Evolutionary conservation across 768 basidiomycete species (phyloP).

Genomic region (Kwoniella mangroviensis): DNA sequence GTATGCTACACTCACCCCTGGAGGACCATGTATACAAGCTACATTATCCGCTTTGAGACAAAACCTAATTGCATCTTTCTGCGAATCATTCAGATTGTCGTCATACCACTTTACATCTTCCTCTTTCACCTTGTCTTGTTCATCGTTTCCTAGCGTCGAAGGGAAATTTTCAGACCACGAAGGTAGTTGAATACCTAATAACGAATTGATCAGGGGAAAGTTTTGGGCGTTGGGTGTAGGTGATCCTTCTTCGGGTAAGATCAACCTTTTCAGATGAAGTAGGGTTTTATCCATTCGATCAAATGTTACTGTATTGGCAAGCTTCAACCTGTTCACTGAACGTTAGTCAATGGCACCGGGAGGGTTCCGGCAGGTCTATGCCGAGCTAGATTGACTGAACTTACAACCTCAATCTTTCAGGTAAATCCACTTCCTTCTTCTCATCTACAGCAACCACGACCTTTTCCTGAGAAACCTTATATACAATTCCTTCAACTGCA

Average conservation of each 20-base stretch:
- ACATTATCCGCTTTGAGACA: conserved; percentile 79
- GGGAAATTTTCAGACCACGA: conserved; percentile 40
- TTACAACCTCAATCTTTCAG: conserved; percentile 76
- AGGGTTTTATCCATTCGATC: conserved; percentile 90
- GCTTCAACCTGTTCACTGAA: conserved; percentile 64
- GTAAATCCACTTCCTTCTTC: conserved; percentile 71
- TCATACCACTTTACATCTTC: conserved; percentile 71
- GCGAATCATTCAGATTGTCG: conserved; percentile 75
- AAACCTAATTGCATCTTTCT: conserved; percentile 80
- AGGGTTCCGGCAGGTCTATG: no score
- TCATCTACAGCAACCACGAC: conserved; percentile 78
- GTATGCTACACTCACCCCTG: conserved; percentile 63
- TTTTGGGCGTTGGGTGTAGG: conserved; percentile 53
- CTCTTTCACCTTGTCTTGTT: conserved; percentile 35
- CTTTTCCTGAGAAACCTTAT: conserved; percentile 74
- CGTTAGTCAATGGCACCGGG: neutral
- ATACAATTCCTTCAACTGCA: conserved; percentile 79
- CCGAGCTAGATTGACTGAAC: conserved; percentile 21
- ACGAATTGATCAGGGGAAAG: conserved; percentile 67
- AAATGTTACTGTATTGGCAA: conserved; percentile 90
- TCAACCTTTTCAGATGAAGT: conserved; percentile 66
- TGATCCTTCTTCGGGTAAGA: conserved; percentile 35
- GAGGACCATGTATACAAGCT: conserved; percentile 96
- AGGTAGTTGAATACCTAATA: conserved; percentile 67
- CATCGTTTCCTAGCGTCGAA: conserved; percentile 55